Evolutionary conservation across 495 filamentous ascomycete species (phyloP).

Genomic region (Tuber indicum): DNA sequence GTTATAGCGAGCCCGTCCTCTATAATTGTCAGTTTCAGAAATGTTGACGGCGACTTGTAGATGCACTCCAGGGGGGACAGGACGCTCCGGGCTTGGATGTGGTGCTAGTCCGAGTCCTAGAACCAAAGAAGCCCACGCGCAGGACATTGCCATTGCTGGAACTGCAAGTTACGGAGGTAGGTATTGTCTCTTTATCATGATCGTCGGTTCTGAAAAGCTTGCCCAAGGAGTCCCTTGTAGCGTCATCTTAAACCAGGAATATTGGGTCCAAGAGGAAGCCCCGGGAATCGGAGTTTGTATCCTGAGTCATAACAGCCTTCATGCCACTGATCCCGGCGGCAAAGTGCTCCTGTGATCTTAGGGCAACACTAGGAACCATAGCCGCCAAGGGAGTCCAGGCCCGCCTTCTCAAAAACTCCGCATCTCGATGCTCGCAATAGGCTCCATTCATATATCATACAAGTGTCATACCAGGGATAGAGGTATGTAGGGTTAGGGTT

Average conservation of each 20-base stretch:
- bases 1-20: not conserved
- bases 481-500: too few species aligned
- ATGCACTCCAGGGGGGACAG: not conserved
- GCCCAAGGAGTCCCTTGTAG: not conserved
- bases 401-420: not conserved
- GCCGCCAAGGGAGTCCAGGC: not conserved
- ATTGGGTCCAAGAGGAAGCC: not conserved
- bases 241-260: not conserved
- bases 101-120: not conserved
- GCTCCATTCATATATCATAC: too few species aligned
- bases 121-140: not conserved
- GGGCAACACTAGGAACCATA: not conserved
- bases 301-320: not conserved
- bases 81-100: not conserved
- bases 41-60: not conserved
- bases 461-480: too few species aligned
- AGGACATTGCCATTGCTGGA: not conserved
- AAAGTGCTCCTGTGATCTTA: not conserved
- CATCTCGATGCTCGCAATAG: not conserved
- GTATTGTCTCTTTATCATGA: not conserved
- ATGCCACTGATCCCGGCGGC: not conserved
- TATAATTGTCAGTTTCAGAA: not conserved
- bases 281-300: not conserved
- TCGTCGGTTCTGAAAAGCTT: not conserved
- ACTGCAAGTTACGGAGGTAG: not conserved